Percentiles rank a stretch among this genome's conserved stretches.
Conservation (phyloP, 345 rosid genomes). For the Psidium guajava region DNA sequence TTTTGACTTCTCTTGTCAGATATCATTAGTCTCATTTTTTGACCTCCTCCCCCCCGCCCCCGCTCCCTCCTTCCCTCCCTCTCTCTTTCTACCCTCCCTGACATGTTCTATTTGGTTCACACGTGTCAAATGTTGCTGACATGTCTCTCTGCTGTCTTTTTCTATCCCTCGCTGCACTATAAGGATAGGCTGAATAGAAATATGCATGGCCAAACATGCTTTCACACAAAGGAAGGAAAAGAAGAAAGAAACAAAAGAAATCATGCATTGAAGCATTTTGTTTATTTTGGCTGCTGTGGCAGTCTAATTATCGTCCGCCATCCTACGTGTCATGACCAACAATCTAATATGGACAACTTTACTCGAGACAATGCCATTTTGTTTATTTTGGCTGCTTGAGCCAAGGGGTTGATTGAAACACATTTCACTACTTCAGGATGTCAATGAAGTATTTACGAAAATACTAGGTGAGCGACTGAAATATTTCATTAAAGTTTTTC, state of each 20-base stretch:
- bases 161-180: neutral
- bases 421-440: neutral
- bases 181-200: neutral
- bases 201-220: neutral
- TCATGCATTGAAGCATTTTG: neutral
- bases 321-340: neutral
- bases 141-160: neutral
- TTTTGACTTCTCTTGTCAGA: conserved; percentile 3
- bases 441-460: neutral
- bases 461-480: neutral
- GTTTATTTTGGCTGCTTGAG: neutral
- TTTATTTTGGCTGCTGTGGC: too few species aligned
- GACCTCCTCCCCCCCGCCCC: neutral
- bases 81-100: neutral
- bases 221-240: neutral
- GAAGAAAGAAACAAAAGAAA: neutral
- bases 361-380: neutral
- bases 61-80: too few species aligned
- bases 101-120: neutral
- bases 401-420: neutral
- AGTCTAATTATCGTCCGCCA: neutral
- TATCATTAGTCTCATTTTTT: conserved; percentile 9
- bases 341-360: neutral
- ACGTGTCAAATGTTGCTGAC: neutral
- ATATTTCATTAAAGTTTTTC: neutral